These are phyloP conservation scores for Talaromyces sp. DNA, from an alignment of 2,329 filamentous ascomycete genomes.

Conservation along the genomic window DNA sequence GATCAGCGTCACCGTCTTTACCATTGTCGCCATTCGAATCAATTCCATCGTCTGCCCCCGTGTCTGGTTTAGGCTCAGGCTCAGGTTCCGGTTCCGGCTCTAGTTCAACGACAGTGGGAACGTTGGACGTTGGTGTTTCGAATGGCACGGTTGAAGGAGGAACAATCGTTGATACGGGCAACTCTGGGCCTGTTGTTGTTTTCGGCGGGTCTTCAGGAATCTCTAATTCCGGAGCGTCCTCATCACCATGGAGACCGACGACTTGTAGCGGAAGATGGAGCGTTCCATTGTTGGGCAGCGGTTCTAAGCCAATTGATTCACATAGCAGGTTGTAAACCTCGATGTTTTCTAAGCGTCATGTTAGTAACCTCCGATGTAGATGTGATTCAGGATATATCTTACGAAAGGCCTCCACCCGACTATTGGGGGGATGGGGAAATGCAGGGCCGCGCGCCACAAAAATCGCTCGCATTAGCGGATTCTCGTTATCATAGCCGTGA, in stretches of 20 bases:
- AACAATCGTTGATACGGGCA: neutral
- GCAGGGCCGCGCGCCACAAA: conserved; percentile 89
- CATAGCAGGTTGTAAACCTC: conserved; percentile 94
- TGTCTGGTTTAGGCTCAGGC: neutral
- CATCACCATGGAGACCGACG: conserved; percentile 40
- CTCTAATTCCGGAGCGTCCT: conserved; percentile 24
- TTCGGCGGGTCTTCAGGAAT: conserved; percentile 28
- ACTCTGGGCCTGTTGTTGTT: conserved; percentile 5
- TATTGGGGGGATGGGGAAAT: conserved; percentile 80
- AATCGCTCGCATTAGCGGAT: conserved; percentile 93
- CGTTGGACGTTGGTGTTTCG: neutral
- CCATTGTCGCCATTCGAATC: neutral
- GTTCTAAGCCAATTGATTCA: conserved; percentile 70
- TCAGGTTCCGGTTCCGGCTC: neutral
- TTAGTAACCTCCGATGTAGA: neutral
- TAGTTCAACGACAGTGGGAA: neutral
- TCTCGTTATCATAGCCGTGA: conserved; percentile 91
- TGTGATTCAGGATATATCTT: conserved; percentile 38
- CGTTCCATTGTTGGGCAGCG: conserved; percentile 81
- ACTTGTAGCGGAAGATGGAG: conserved; percentile 48
- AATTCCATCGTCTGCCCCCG: neutral
- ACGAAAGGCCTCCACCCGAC: conserved; percentile 75
- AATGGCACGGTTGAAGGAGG: neutral
- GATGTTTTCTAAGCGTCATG: conserved; percentile 63
- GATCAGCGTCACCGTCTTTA: neutral